These are phyloP conservation scores for Malus asiatica DNA, from an alignment of 306 rosid species.

Conservation along the genomic window DNA sequence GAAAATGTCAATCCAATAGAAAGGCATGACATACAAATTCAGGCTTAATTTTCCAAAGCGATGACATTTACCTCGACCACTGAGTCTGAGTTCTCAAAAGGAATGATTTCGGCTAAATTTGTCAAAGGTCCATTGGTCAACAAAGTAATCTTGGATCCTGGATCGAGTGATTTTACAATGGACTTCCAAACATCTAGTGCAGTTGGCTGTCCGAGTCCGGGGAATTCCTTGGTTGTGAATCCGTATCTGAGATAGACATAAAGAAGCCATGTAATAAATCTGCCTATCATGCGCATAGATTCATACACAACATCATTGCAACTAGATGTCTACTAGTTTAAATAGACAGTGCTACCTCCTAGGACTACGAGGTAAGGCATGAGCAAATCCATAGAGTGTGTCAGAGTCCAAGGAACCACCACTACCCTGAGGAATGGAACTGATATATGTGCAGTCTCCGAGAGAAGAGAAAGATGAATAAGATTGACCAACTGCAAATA, in stretches of 20 bases:
- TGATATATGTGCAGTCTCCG: conserved; percentile 40
- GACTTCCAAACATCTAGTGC: conserved; percentile 55
- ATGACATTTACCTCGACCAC: conserved; percentile 23
- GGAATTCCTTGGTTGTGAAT: conserved; percentile 31
- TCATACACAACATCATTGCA: background rate
- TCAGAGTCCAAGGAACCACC: conserved; percentile 61
- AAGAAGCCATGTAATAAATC: too few relatives aligned
- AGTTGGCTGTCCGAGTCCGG: conserved; percentile 43
- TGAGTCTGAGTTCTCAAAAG: conserved; percentile 29
- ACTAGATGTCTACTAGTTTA: background rate
- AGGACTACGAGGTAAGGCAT: conserved; percentile 50
- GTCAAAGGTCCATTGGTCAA: conserved; percentile 60
- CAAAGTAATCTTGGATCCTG: conserved; percentile 42
- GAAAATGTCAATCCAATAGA: background rate
- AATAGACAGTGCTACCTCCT: conserved; percentile 29
- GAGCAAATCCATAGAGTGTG: conserved; percentile 61
- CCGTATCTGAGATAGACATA: conserved; percentile 34
- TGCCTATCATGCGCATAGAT: too few relatives aligned
- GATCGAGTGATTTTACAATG: conserved; percentile 20
- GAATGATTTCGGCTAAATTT: conserved; percentile 42
- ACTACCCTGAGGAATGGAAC: conserved; percentile 49
- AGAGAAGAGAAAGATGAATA: conserved; percentile 20
- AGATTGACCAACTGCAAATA: conserved; percentile 38
- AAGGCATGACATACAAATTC: too few relatives aligned
- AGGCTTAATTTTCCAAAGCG: too few relatives aligned